Conservation (phyloP, 768 basidiomycete species). For the Suillus alpinus region DNA sequence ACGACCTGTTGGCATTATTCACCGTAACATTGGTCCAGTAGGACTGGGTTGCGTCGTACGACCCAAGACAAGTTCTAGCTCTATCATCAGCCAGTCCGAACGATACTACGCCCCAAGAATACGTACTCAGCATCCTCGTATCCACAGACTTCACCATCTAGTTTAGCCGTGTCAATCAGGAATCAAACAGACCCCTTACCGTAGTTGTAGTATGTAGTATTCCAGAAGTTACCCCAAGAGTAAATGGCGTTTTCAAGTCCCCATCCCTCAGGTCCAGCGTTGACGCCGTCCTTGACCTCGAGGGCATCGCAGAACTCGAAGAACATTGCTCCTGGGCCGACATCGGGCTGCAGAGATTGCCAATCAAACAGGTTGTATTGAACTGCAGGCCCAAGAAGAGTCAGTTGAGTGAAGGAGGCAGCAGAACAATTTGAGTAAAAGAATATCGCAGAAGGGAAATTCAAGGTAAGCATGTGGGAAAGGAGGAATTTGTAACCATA, state of each 20-base stretch:
- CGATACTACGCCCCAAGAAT: background rate
- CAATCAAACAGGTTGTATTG: slow-evolving; percentile 62
- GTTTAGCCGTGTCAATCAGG: background rate
- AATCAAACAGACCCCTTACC: slow-evolving; percentile 35
- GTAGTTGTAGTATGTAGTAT: slow-evolving; percentile 39
- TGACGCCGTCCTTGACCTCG: slow-evolving; percentile 36
- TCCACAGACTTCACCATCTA: slow-evolving; percentile 47
- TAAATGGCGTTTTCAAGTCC: slow-evolving; percentile 60
- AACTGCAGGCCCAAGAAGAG: slow-evolving; percentile 25
- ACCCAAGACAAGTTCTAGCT: slow-evolving; percentile 38
- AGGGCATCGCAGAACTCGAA: slow-evolving; percentile 40
- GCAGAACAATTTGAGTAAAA: background rate
- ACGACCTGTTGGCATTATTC: slow-evolving; percentile 57
- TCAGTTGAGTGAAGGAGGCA: background rate
- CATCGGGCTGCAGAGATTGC: slow-evolving; percentile 56
- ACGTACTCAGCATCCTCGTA: slow-evolving; percentile 45
- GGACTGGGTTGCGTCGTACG: slow-evolving; percentile 34
- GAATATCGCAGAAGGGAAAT: background rate
- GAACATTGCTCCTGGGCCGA: slow-evolving; percentile 38
- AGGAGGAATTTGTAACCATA: background rate
- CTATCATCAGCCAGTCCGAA: slow-evolving; percentile 33
- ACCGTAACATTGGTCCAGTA: slow-evolving; percentile 56
- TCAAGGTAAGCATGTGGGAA: background rate
- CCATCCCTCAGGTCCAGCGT: slow-evolving; percentile 51
- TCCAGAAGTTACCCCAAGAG: slow-evolving; percentile 63